Evolutionary conservation across 108 stramenopile species (phyloP).

Genomic region (Epithemia pelagica): DNA sequence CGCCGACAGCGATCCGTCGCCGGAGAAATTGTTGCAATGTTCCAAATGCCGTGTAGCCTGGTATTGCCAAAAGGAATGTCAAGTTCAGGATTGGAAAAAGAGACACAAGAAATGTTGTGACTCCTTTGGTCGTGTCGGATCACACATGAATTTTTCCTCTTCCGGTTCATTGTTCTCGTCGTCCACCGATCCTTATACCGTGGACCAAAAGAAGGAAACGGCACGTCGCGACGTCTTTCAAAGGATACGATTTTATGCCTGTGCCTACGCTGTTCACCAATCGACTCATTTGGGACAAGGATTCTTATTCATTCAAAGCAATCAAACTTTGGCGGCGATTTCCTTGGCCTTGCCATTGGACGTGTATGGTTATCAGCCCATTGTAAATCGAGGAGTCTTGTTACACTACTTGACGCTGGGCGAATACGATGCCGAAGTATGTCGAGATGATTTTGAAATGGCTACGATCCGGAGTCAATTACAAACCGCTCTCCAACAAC

Average conservation of each 20-base stretch:
- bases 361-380: slow-evolving; percentile 9
- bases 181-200: neutral
- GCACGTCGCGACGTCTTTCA: slow-evolving; percentile 61
- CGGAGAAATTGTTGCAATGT: slow-evolving; percentile 24
- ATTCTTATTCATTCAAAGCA: slow-evolving; percentile 74
- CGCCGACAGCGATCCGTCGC: neutral
- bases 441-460: slow-evolving; percentile 84
- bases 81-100: slow-evolving; percentile 69
- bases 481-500: slow-evolving; percentile 17
- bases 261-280: slow-evolving; percentile 66
- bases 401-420: slow-evolving; percentile 77
- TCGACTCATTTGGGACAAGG: slow-evolving; percentile 45
- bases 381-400: slow-evolving; percentile 39
- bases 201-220: slow-evolving; percentile 32
- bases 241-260: slow-evolving; percentile 72
- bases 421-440: slow-evolving; percentile 75
- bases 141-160: slow-evolving; percentile 30
- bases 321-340: slow-evolving; percentile 54
- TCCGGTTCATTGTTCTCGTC: too few species aligned
- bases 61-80: slow-evolving; percentile 72
- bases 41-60: slow-evolving; percentile 58
- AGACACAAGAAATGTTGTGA: slow-evolving; percentile 65
- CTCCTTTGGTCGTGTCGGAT: slow-evolving; percentile 53
- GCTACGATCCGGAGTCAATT: slow-evolving; percentile 46
- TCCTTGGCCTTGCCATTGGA: slow-evolving; percentile 45